Percentiles rank a stretch among this genome's conserved stretches.
Evolutionary conservation across 495 filamentous ascomycete genomes (phyloP).

Genomic region (Glarea lozoyensis): DNA sequence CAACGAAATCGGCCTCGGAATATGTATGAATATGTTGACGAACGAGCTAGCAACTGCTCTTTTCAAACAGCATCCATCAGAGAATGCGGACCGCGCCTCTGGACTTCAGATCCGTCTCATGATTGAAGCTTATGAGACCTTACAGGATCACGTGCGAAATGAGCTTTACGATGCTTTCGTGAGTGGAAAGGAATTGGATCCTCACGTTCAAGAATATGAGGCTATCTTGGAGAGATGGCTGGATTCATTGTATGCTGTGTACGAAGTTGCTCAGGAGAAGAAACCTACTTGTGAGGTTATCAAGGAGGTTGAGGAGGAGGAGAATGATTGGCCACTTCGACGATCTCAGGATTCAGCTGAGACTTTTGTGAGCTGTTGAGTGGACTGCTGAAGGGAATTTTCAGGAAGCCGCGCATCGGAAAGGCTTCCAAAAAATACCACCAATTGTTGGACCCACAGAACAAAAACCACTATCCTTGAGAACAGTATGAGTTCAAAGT

Average conservation of each 20-base stretch:
- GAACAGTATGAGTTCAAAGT: no score
- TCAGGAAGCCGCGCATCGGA: no score
- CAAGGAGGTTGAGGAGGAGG: not conserved
- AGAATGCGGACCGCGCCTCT: constrained; percentile 12
- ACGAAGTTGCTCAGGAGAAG: constrained; percentile 7
- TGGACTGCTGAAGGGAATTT: no score
- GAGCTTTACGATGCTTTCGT: constrained; percentile 6
- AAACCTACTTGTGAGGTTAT: not conserved
- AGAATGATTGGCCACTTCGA: not conserved
- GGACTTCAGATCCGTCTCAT: constrained; percentile 20
- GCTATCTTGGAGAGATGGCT: constrained; percentile 18
- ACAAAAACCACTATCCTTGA: no score
- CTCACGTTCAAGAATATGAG: constrained; percentile 10
- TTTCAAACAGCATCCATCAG: constrained; percentile 8
- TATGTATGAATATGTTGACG: constrained; percentile 17
- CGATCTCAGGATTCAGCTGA: not conserved
- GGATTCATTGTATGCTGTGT: constrained; percentile 16
- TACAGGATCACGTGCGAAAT: constrained; percentile 12
- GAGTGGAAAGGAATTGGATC: not conserved
- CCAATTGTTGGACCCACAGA: no score
- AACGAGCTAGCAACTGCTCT: constrained; percentile 14
- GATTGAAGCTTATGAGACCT: constrained; percentile 20
- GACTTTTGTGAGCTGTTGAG: not conserved
- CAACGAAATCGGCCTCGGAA: constrained; percentile 12
- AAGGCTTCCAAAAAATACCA: no score